phyloP scores from a whole-genome alignment of 2,329 filamentous ascomycete genomes.

The Fusarium musae region DNA sequence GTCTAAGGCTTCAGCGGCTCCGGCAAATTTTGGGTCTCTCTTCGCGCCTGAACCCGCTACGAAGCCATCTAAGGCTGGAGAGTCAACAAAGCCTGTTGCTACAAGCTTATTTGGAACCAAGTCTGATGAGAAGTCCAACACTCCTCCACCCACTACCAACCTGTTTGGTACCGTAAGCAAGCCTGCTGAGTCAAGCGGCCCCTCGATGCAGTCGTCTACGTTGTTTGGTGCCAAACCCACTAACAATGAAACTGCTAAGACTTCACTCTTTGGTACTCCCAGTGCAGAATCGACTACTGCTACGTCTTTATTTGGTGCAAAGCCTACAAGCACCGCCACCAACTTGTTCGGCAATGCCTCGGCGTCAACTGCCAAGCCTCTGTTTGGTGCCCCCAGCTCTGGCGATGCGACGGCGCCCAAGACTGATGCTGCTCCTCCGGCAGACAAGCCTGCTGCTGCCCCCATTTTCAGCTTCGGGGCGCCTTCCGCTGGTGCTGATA shows the following conservation, averaged over 20 bases:
- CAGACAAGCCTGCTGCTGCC: slow-evolving; percentile 40
- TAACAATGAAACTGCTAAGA: slow-evolving; percentile 33
- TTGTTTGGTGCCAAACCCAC: slow-evolving; percentile 51
- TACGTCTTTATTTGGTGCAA: slow-evolving; percentile 41
- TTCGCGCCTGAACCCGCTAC: slow-evolving; percentile 49
- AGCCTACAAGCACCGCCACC: slow-evolving; percentile 39
- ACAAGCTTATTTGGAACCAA: slow-evolving; percentile 54
- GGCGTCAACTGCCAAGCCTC: slow-evolving; percentile 36
- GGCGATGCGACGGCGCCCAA: slow-evolving; percentile 34
- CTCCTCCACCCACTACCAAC: slow-evolving; percentile 40
- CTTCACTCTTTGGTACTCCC: slow-evolving; percentile 48
- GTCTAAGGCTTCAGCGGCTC: slow-evolving; percentile 46
- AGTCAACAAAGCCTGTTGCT: slow-evolving; percentile 41
- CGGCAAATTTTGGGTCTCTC: slow-evolving; percentile 45
- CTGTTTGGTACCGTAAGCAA: slow-evolving; percentile 54
- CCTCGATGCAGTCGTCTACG: slow-evolving; percentile 46
- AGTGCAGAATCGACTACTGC: slow-evolving; percentile 30
- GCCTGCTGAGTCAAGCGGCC: slow-evolving; percentile 44
- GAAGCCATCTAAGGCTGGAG: slow-evolving; percentile 44
- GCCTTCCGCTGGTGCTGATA: slow-evolving; percentile 38
- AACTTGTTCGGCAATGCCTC: slow-evolving; percentile 49
- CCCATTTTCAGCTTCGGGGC: slow-evolving; percentile 51
- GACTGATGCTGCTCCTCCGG: slow-evolving; percentile 35
- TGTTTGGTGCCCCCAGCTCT: slow-evolving; percentile 46
- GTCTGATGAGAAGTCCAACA: slow-evolving; percentile 45